Evolutionary conservation across 106 monocot genomes (phyloP).

Genomic region (Apostasia shenzhenica): DNA sequence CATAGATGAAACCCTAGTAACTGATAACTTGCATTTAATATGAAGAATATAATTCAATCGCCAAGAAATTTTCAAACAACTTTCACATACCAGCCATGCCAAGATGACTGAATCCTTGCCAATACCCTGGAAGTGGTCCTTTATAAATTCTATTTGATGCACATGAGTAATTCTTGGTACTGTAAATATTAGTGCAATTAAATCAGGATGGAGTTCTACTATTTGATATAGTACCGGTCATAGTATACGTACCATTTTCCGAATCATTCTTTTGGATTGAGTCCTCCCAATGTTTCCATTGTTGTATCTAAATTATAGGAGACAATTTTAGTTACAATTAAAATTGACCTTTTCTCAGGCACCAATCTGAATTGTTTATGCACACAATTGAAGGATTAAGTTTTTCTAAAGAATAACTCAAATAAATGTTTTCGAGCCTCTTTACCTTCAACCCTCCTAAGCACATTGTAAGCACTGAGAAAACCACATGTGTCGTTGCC

Average conservation of each 20-base stretch:
- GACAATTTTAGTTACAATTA: not conserved
- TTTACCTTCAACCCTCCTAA: constrained; percentile 57
- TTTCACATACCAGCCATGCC: constrained; percentile 47
- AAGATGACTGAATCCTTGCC: constrained; percentile 34
- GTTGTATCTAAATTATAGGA: constrained; percentile 32
- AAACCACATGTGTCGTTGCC: constrained; percentile 58
- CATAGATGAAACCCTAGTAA: not conserved
- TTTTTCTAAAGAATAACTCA: not conserved
- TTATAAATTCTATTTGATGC: constrained; percentile 58
- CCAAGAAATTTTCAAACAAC: not conserved
- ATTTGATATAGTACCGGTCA: not conserved
- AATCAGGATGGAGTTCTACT: not conserved
- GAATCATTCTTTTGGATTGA: constrained; percentile 31
- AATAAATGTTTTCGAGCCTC: not conserved
- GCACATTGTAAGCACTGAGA: constrained; percentile 55
- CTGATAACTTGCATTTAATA: not conserved
- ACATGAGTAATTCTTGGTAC: constrained; percentile 35
- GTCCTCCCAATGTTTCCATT: constrained; percentile 69
- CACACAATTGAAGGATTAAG: not conserved
- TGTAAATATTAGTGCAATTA: constrained; percentile 14
- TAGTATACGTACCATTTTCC: constrained; percentile 26
- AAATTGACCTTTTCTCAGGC: not conserved
- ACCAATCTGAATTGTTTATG: not conserved
- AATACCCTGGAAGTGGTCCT: constrained; percentile 42
- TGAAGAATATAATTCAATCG: not conserved